These are phyloP conservation scores for Phytophthora gonapodyides DNA, from an alignment of 352 stramenopile species.

Conservation along the genomic window DNA sequence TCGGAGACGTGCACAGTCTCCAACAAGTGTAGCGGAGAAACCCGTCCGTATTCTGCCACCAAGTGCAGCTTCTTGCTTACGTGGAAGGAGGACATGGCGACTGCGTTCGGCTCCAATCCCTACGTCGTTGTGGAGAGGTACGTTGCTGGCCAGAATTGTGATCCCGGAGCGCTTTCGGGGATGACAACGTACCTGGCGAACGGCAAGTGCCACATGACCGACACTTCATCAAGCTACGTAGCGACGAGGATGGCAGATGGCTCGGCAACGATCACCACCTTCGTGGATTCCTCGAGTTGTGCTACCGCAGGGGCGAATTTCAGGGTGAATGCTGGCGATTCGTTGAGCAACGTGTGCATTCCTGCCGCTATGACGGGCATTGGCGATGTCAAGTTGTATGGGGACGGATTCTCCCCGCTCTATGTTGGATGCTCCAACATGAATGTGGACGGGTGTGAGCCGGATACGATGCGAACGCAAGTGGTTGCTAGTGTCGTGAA, in stretches of 20 bases:
- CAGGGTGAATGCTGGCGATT: too few species aligned
- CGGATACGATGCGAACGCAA: not conserved
- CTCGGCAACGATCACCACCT: not conserved
- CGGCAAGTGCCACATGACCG: slow-evolving; percentile 1
- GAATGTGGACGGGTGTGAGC: too few species aligned
- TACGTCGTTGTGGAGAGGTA: slow-evolving; percentile 3
- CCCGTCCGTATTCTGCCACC: too few species aligned
- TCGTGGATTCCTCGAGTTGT: not conserved
- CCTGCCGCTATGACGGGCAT: too few species aligned
- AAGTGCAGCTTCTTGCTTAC: too few species aligned
- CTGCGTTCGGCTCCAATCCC: not conserved
- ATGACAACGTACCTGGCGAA: not conserved
- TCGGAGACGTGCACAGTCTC: too few species aligned
- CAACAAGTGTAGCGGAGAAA: too few species aligned
- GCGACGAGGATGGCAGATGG: not conserved
- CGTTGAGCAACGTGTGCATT: too few species aligned
- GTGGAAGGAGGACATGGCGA: not conserved
- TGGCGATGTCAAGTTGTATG: too few species aligned
- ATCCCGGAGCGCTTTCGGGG: not conserved
- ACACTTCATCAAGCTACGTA: not conserved
- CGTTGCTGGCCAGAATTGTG: not conserved
- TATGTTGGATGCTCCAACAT: too few species aligned
- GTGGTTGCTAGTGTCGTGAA: too few species aligned
- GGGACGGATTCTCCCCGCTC: too few species aligned
- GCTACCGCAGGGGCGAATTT: not conserved